Evolutionary conservation across 2,329 filamentous ascomycete genomes (phyloP), one percentile per base, ranked within the genome.

Genomic region (Pseudocercospora vitis): DNA sequence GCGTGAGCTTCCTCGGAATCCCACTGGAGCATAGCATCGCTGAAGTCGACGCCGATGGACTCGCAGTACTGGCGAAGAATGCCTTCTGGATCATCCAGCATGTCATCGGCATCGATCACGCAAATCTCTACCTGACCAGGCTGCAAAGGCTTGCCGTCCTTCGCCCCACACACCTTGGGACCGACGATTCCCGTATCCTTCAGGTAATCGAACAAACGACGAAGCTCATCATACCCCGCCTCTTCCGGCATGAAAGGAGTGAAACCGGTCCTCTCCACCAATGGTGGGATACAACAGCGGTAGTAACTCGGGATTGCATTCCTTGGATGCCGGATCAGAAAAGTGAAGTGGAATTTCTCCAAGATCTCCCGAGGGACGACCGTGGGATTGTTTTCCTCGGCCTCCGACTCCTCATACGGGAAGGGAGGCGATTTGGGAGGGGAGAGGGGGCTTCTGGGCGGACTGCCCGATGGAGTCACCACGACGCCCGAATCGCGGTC

Each of bases 321-420:
- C 65, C 89, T 85, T n/a, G 94, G 94, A 71, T 97, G 91, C 53
- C 94, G 91, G 77, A 99, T 97, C 59, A 97, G 81, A 75, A 99
- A 97, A 18, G 91, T 89, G 76, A 92, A 97, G 73, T 96, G 91
- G 75, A 95, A 97, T 62, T 84, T 79, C 67, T 84, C 81, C 53
- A 97, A 78, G 55, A 89, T 76, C 24, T 84, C 82, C 23, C 82
- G 74, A 2, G 94, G 94, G 47, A 97, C 75, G 21, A 95, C 86
- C 1, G 91, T 95, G 1, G 91, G 92, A 73, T 97, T 97, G 53
- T 79, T 79, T 2, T 81, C 76, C 72, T 92, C 86, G 2, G 75
- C 68, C 28, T 73, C 70, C 2, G 82, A 85, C 56, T 74, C 63
- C 50, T 61, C 61, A 64, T 85, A 85, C 2, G 83, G 82, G 66